These are phyloP conservation scores for Emmonsiellopsis sp. DNA, from an alignment of 2,329 filamentous ascomycete genomes.

Conservation along the genomic window DNA sequence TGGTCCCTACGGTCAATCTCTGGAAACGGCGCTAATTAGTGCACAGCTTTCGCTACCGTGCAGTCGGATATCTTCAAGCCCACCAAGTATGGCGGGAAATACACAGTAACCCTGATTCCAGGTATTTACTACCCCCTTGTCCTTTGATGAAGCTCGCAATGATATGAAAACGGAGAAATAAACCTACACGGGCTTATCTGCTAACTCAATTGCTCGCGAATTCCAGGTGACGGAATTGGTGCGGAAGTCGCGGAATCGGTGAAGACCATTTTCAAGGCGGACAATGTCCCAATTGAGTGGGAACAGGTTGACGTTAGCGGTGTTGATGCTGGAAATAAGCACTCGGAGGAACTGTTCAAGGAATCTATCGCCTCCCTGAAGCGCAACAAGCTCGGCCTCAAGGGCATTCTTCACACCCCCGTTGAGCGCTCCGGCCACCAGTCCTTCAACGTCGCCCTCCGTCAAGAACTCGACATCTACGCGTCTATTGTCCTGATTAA, in stretches of 20 bases:
- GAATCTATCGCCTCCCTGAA: conserved; percentile 91
- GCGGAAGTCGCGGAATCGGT: conserved; percentile 96
- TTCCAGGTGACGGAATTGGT: conserved; percentile 79
- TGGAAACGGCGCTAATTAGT: background rate
- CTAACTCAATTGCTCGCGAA: background rate
- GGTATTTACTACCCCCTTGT: conserved; percentile 44
- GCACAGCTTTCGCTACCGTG: conserved; percentile 63
- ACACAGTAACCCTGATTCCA: conserved; percentile 96
- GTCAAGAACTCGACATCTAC: conserved; percentile 99
- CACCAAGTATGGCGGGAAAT: conserved; percentile 98
- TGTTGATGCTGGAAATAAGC: conserved; percentile 73
- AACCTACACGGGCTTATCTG: background rate
- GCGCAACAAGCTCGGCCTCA: conserved; percentile 97
- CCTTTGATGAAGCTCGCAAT: conserved; percentile 7
- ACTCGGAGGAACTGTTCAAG: conserved; percentile 89
- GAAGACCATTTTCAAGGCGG: conserved; percentile 99
- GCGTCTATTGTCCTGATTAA: conserved; percentile 96
- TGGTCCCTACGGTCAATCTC: background rate
- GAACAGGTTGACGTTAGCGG: conserved; percentile 95
- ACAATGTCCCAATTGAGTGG: conserved; percentile 98
- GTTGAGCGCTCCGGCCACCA: conserved; percentile 95
- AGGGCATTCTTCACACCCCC: conserved; percentile 97
- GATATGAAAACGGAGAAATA: background rate
- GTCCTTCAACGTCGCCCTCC: conserved; percentile 98
- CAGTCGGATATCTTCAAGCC: conserved; percentile 97